Evolutionary conservation across 139 green algal genomes (phyloP), one percentile per base, ranked within the genome.

Genomic region (Coelastrella sp.): DNA sequence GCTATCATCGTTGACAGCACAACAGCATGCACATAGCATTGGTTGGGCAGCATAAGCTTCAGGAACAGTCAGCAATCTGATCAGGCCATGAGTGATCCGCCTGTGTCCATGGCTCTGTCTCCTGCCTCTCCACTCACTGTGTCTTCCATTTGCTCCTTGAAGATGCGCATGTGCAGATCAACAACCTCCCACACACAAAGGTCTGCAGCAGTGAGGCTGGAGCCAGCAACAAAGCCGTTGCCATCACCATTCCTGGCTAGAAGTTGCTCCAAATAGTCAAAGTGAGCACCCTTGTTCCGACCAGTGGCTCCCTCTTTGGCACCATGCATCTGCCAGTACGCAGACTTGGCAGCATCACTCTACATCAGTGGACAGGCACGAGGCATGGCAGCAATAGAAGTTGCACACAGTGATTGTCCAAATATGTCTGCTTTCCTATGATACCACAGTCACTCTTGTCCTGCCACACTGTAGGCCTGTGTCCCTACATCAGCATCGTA

Each of bases 101-200:
- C n/a, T n/a, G n/a, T n/a, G n/a, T n/a, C n/a, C n/a, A n/a, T n/a
- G n/a, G n/a, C n/a, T n/a, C n/a, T n/a, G n/a, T n/a, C n/a, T n/a
- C n/a, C 21, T 66, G 57, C 27, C 57, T 66, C 11, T 66, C 5
- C n/a, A 37, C 82, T 73, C 69, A 91, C 87, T 63, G 27, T 7
- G 30, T 48, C 41, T 74, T 83, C 66, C 45, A 94, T 79, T 53
- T 90, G 4, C 25, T 91, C 85, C 23, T 34, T 72, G 60, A 88
- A 93, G 38, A 92, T 87, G 43, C 91, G 85, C 27, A 83, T 21
- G 59, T 91, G 90, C 75, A 94, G 75, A 72, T 94, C 90, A 9
- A 89, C 37, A 38, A 94, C 85, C 43, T 94, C 88, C 27, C 63
- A 93, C 32, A 92, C 34, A 32, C 48, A 62, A 32, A 90, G 62